Conservation (phyloP, 2,329 filamentous ascomycete genomes). For the Orbilia brochopaga region DNA sequence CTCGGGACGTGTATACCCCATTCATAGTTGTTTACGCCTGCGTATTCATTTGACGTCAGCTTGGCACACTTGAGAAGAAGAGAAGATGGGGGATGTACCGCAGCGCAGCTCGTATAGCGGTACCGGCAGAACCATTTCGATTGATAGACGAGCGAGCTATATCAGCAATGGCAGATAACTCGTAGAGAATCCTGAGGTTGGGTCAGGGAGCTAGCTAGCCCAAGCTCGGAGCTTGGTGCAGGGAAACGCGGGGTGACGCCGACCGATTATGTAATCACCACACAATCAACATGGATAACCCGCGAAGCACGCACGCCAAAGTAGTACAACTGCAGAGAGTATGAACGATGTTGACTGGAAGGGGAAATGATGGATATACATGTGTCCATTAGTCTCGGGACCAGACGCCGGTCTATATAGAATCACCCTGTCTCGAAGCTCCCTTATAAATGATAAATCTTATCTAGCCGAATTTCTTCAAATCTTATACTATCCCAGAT, state of each 20-base stretch:
- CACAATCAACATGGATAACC: not conserved
- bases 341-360: too few relatives aligned
- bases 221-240: too few relatives aligned
- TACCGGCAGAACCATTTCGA: slow-evolving; percentile 51
- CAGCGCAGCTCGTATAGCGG: slow-evolving; percentile 54
- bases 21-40: slow-evolving; percentile 96
- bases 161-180: not conserved
- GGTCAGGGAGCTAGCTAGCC: too few relatives aligned
- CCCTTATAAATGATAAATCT: too few relatives aligned
- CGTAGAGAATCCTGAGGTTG: too few relatives aligned
- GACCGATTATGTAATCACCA: slow-evolving; percentile 1
- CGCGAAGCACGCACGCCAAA: too few relatives aligned
- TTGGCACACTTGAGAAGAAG: slow-evolving; percentile 2
- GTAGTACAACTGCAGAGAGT: not conserved
- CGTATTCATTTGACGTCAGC: slow-evolving; percentile 57
- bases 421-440: too few relatives aligned
- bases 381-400: too few relatives aligned
- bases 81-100: slow-evolving; percentile 30
- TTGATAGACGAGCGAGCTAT: not conserved
- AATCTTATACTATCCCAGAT: too few relatives aligned
- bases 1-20: slow-evolving; percentile 69
- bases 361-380: too few relatives aligned
- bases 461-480: too few relatives aligned
- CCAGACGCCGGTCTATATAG: too few relatives aligned
- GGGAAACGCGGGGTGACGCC: not conserved